phyloP scores from a whole-genome alignment of 768 basidiomycete genomes.

The Boletales sp. region DNA sequence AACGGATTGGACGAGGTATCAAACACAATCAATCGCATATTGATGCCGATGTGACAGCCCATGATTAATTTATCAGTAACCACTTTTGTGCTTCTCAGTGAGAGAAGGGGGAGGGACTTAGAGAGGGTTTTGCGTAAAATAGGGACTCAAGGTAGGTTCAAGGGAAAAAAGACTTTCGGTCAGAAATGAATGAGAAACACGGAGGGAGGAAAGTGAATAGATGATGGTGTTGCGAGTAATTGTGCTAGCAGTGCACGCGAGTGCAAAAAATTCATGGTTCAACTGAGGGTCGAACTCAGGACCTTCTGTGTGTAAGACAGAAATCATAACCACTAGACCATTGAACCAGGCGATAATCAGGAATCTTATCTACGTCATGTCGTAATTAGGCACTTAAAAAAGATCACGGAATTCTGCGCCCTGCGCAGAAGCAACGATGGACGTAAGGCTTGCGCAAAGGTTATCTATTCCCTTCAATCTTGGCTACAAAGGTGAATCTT shows the following conservation, averaged over 20 bases:
- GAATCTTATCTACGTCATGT: accelerated
- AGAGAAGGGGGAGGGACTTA: background rate
- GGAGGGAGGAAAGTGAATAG: no score
- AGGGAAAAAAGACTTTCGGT: no score
- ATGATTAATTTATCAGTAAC: background rate
- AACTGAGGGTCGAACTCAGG: constrained; percentile 41
- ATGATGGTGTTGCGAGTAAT: background rate
- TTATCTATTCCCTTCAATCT: background rate
- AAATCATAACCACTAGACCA: constrained; percentile 61
- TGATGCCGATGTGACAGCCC: background rate
- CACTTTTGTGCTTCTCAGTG: background rate
- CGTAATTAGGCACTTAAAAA: background rate
- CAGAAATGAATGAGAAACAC: no score
- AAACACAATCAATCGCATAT: no score
- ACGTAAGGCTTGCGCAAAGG: background rate
- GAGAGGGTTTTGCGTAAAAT: background rate
- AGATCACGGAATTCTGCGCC: background rate
- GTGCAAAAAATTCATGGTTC: constrained; percentile 36
- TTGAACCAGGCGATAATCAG: constrained; percentile 34
- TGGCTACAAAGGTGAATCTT: no score
- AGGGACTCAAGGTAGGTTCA: no score
- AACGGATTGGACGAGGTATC: background rate
- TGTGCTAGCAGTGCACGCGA: background rate
- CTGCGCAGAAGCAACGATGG: no score
- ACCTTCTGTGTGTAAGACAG: constrained; percentile 46